Percentiles rank a stretch among this genome's conserved stretches.
Conservation (phyloP, 305 asterid genomes). For the Fraxinus nigra region DNA sequence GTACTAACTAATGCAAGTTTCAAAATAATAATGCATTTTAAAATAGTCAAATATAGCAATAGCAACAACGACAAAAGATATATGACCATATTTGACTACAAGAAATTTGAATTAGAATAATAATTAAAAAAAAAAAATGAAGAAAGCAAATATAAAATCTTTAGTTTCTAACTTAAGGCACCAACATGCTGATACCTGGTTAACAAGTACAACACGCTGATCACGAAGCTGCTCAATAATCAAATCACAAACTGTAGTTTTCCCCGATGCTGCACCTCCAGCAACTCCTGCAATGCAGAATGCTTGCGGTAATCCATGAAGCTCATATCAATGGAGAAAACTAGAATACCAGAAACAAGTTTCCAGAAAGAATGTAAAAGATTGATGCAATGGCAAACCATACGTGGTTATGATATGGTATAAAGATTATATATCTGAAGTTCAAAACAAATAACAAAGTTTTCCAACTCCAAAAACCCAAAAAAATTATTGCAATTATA, state of each 20-base stretch:
- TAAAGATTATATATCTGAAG: not conserved
- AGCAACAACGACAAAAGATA: not conserved
- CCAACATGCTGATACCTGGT: slow-evolving; percentile 55
- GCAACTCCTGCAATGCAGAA: slow-evolving; percentile 71
- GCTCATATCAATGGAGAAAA: not conserved
- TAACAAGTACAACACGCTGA: slow-evolving; percentile 98
- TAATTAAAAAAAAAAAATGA: not conserved
- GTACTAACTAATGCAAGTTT: not conserved
- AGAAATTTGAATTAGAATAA: not conserved
- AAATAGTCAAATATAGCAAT: not conserved
- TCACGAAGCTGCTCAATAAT: slow-evolving; percentile 93
- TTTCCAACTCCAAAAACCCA: not conserved
- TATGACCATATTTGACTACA: not conserved
- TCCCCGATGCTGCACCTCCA: slow-evolving; percentile 99
- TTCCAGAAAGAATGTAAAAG: not conserved
- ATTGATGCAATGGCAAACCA: not conserved
- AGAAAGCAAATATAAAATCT: not conserved
- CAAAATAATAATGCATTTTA: not conserved
- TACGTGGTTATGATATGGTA: not conserved
- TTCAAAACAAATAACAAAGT: not conserved
- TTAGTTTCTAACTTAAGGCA: not conserved
- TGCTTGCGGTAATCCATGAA: slow-evolving; percentile 20
- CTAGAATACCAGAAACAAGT: not conserved
- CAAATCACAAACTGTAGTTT: slow-evolving; percentile 96
- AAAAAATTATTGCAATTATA: not conserved